Percentiles rank a stretch among this genome's conserved stretches.
Evolutionary conservation across 2,329 filamentous ascomycete genomes (phyloP).

Genomic region (Aciculosporium take): DNA sequence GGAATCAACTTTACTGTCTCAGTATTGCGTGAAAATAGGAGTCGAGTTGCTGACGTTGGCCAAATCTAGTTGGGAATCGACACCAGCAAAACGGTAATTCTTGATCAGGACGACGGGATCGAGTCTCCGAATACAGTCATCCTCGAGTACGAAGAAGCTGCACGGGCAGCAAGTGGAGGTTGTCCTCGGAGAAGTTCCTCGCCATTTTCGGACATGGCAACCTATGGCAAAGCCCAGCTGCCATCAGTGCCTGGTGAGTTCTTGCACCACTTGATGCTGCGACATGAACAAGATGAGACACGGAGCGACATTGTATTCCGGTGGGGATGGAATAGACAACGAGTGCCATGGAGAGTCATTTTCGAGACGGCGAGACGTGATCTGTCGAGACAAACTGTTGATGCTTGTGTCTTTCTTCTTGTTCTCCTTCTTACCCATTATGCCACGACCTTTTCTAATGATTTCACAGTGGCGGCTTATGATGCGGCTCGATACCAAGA

Average conservation of each 20-base stretch:
- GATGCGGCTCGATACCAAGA: slow-evolving; percentile 48
- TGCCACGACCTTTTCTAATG: slow-evolving; percentile 7
- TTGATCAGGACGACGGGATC: slow-evolving; percentile 38
- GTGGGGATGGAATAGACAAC: background rate
- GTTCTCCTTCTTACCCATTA: background rate
- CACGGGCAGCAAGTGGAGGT: slow-evolving; percentile 37
- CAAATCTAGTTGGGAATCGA: slow-evolving; percentile 34
- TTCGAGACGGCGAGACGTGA: background rate
- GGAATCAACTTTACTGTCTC: background rate
- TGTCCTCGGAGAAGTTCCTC: slow-evolving; percentile 42
- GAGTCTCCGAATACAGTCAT: slow-evolving; percentile 44
- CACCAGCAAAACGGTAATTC: slow-evolving; percentile 40
- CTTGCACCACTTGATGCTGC: too few species aligned
- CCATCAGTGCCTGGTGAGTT: slow-evolving; percentile 70
- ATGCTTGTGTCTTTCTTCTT: background rate
- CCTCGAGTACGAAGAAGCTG: slow-evolving; percentile 42
- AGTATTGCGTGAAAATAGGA: background rate
- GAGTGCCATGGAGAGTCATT: background rate
- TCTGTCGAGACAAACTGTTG: background rate
- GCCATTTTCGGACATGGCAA: slow-evolving; percentile 26
- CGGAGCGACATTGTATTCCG: background rate
- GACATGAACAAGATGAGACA: background rate
- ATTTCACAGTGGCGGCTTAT: slow-evolving; percentile 31
- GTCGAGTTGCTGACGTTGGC: background rate
- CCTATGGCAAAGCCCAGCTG: slow-evolving; percentile 63